Evolutionary conservation across 2,329 filamentous ascomycete species (phyloP), one percentile per base, ranked within the genome.

Genomic region (Penicillium sp.): DNA sequence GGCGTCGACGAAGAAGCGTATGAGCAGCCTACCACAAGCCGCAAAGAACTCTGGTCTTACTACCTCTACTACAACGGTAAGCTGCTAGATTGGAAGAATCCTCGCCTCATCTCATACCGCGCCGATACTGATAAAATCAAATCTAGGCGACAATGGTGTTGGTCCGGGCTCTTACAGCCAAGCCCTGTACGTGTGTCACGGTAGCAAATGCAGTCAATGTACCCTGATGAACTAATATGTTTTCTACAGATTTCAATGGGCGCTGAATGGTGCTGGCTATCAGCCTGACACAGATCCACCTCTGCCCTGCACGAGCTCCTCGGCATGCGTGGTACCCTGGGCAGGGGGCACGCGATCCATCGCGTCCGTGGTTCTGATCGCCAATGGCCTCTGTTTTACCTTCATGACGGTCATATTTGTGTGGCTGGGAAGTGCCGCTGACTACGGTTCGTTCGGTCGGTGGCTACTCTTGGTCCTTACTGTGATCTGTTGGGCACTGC

Each of bases 361-460:
- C 51, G 72, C 78, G 9, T 80, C 77, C 5, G 74, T 80, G 9
- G 71, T 80, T 3, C 64, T 80, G 3, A 78, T 80, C 33, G 78
- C 78, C 22, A 80, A 80, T 59, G 78, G 79, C 9, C 72, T 80
- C 49, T 79, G 77, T 53, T 80, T 80, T 60, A 69, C 75, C 3
- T 74, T 79, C 53, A 80, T 80, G 78, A 78, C 78, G 0, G 65
- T 80, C 3, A 76, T 80, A n/a, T 80, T 80, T 42, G 72, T 80
- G 7, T 76, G 73, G 67, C 66, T 80, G 1, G 79, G 79, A 0
- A 79, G 77, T 53, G 78, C 78, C 7, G 79, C 79, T 19, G 78
- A 80, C 59, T 80, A 80, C 63, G 78, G 78, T 37, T 77, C 72
- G 15, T 80, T 80, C 60, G 76, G 78, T 4, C 72, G 76, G 57